Conservation (phyloP, 768 basidiomycete species). For the Wakefieldia striispora region DNA sequence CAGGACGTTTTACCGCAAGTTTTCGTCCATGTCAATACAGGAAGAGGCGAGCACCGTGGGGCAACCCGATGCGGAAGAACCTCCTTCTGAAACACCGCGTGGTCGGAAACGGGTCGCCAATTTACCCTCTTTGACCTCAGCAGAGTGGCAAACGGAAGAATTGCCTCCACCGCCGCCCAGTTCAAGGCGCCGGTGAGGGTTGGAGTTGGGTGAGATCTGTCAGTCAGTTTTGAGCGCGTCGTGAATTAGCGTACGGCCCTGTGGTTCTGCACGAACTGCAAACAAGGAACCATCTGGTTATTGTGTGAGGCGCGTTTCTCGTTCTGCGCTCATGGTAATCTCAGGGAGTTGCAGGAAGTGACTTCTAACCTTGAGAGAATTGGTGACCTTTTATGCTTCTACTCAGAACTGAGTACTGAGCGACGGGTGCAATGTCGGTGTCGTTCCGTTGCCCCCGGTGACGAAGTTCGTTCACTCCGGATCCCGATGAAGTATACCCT, state of each 20-base stretch:
- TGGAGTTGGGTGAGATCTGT: background rate
- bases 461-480: too few relatives aligned
- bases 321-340: too few relatives aligned
- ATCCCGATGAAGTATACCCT: too few relatives aligned
- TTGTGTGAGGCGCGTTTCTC: too few relatives aligned
- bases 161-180: constrained; percentile 43
- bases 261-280: too few relatives aligned
- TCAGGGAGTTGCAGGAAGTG: too few relatives aligned
- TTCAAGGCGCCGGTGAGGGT: constrained; percentile 4
- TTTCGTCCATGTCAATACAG: constrained; percentile 33
- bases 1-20: constrained; percentile 21
- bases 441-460: too few relatives aligned
- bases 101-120: constrained; percentile 33
- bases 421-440: too few relatives aligned
- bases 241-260: background rate
- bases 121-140: constrained; percentile 47
- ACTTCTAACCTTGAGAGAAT: too few relatives aligned
- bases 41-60: constrained; percentile 23
- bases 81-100: constrained; percentile 9
- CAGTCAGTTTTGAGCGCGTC: background rate
- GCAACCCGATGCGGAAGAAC: background rate
- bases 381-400: too few relatives aligned
- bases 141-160: constrained; percentile 55
- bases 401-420: too few relatives aligned
- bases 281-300: too few relatives aligned